phyloP scores from a whole-genome alignment of 345 rosid species.

The Linum usitatissimum region DNA sequence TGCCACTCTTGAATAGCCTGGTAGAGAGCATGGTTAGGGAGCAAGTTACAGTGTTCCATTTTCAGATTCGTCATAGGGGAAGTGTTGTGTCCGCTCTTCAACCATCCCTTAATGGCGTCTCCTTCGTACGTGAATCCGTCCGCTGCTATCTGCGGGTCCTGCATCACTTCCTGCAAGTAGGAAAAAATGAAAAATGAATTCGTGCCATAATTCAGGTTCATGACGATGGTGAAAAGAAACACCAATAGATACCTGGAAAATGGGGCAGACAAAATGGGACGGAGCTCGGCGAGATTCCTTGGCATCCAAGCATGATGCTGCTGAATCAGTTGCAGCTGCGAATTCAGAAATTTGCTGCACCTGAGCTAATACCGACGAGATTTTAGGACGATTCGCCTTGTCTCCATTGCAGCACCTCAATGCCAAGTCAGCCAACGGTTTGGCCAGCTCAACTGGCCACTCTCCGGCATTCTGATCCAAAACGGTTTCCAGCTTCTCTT shows the following conservation, averaged over 20 bases:
- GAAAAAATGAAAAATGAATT: background rate
- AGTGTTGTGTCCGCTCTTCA: slow-evolving; percentile 62
- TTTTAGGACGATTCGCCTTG: slow-evolving; percentile 38
- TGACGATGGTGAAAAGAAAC: background rate
- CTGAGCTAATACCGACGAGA: slow-evolving; percentile 39
- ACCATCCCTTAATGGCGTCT: slow-evolving; percentile 81
- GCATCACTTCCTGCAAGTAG: slow-evolving; percentile 60
- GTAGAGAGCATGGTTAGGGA: slow-evolving; percentile 77
- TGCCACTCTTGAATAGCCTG: slow-evolving; percentile 79
- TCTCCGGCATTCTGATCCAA: slow-evolving; percentile 68
- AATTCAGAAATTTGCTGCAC: slow-evolving; percentile 21
- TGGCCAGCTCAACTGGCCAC: slow-evolving; percentile 54
- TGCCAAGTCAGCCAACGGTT: slow-evolving; percentile 50
- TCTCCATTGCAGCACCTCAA: slow-evolving; percentile 53
- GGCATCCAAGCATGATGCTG: slow-evolving; percentile 24
- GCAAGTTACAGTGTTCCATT: slow-evolving; percentile 53
- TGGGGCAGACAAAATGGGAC: slow-evolving; percentile 82
- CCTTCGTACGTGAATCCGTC: slow-evolving; percentile 91
- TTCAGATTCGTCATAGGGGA: slow-evolving; percentile 90
- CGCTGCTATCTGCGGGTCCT: slow-evolving; percentile 79
- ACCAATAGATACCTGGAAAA: slow-evolving; percentile 54
- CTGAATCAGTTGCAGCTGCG: slow-evolving; percentile 17
- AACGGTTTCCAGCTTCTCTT: slow-evolving; percentile 39
- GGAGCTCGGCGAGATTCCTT: slow-evolving; percentile 47
- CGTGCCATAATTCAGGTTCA: background rate